Percentiles rank a stretch among this genome's conserved stretches.
These are phyloP conservation scores for Colletotrichum simmondsii DNA, from an alignment of 2,329 filamentous ascomycete species.

Conservation along the genomic window DNA sequence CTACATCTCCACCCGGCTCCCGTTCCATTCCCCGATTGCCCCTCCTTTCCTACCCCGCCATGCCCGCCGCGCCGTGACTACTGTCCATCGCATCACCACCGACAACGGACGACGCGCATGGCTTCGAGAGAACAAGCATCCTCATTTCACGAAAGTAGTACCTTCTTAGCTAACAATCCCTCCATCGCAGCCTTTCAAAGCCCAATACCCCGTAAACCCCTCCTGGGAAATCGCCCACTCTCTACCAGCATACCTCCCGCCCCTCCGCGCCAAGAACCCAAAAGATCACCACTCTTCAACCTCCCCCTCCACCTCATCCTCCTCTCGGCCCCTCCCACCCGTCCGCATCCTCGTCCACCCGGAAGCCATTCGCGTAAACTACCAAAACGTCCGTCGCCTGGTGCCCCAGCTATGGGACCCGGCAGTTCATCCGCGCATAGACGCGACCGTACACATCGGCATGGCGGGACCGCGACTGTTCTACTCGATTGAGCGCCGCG, in stretches of 20 bases:
- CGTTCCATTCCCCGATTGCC: constrained; percentile 3
- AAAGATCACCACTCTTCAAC: constrained; percentile 41
- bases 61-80: not conserved
- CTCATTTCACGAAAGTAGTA: not conserved
- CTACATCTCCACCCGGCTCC: not conserved
- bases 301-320: constrained; percentile 1
- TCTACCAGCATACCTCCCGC: constrained; percentile 73
- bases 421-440: constrained; percentile 57
- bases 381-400: constrained; percentile 71
- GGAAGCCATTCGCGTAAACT: constrained; percentile 76
- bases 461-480: constrained; percentile 74
- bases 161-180: constrained; percentile 32
- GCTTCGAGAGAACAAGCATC: not conserved
- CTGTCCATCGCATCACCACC: not conserved
- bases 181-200: constrained; percentile 75
- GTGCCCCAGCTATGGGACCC: constrained; percentile 72
- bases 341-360: constrained; percentile 75
- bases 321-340: constrained; percentile 51
- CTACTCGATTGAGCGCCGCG: constrained; percentile 78
- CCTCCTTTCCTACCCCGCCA: constrained; percentile 19
- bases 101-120: not conserved
- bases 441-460: constrained; percentile 81
- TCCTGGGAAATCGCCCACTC: constrained; percentile 80
- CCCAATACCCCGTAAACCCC: constrained; percentile 78
- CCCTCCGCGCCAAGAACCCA: constrained; percentile 55